phyloP scores from a whole-genome alignment of 2,329 filamentous ascomycete species.

The Stemphylium lycopersici region DNA sequence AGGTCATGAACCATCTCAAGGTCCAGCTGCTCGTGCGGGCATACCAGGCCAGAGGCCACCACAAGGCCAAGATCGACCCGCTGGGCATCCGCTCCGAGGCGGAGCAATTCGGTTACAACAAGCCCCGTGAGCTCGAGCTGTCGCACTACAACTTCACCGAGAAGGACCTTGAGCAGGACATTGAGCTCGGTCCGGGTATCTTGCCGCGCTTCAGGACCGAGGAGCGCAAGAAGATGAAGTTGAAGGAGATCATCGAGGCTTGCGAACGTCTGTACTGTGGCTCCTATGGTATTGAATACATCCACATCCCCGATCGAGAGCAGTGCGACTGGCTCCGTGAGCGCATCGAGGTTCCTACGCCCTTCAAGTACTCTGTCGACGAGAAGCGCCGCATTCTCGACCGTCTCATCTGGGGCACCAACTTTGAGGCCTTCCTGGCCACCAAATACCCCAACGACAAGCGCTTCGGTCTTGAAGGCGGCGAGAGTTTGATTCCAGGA shows the following conservation, averaged over 20 bases:
- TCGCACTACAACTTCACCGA: constrained; percentile 96
- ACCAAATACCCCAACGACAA: constrained; percentile 99
- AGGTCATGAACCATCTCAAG: constrained; percentile 96
- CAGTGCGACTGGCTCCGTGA: constrained; percentile 99
- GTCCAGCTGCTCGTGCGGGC: constrained; percentile 96
- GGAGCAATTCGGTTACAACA: constrained; percentile 81
- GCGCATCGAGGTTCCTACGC: constrained; percentile 88
- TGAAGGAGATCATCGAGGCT: constrained; percentile 89
- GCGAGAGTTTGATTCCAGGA: constrained; percentile 93
- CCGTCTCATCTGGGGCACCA: constrained; percentile 97
- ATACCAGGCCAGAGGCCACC: constrained; percentile 96
- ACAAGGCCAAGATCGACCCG: constrained; percentile 97
- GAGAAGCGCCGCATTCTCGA: constrained; percentile 98
- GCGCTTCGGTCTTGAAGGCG: constrained; percentile 97
- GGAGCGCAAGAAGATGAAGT: constrained; percentile 90
- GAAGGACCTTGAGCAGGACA: constrained; percentile 90
- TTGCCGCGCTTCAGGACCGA: constrained; percentile 91
- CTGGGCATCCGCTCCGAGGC: constrained; percentile 89
- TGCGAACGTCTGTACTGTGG: constrained; percentile 98
- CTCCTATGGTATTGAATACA: constrained; percentile 97
- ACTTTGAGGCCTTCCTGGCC: constrained; percentile 92
- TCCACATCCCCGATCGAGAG: constrained; percentile 95
- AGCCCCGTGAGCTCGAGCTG: constrained; percentile 89
- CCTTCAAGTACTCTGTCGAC: constrained; percentile 97
- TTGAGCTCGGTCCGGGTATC: constrained; percentile 90